Conservation (phyloP, 106 monocot genomes). For the Dendrobium huoshanense region DNA sequence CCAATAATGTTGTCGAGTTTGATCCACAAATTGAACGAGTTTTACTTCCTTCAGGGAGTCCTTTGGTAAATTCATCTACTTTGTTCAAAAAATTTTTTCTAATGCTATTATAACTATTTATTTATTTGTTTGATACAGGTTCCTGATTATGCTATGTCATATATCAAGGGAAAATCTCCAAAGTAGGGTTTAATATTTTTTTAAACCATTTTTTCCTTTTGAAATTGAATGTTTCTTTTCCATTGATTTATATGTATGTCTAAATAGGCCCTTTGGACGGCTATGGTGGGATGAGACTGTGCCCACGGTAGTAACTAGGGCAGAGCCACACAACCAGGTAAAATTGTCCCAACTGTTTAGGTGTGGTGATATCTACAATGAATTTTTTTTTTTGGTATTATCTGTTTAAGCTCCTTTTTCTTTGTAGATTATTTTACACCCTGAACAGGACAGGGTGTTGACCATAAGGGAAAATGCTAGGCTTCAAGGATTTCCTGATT, state of each 20-base stretch:
- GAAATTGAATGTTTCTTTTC: background rate
- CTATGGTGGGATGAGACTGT: constrained; percentile 73
- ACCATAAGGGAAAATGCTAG: constrained; percentile 86
- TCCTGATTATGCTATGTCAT: constrained; percentile 53
- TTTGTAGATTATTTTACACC: constrained; percentile 61
- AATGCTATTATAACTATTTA: background rate
- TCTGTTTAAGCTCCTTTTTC: background rate
- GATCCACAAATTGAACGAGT: constrained; percentile 15
- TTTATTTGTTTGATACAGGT: constrained; percentile 17
- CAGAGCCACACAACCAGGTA: constrained; percentile 51
- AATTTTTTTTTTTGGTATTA: background rate
- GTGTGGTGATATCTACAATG: background rate
- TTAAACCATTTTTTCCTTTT: no score
- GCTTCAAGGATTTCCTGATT: constrained; percentile 87
- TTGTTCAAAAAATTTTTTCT: background rate
- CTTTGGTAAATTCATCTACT: constrained; percentile 7
- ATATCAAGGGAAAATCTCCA: constrained; percentile 41
- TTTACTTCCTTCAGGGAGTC: constrained; percentile 20
- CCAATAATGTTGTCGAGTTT: constrained; percentile 16
- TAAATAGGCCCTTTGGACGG: constrained; percentile 53
- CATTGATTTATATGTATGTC: background rate
- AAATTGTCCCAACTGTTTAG: background rate
- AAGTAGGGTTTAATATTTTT: constrained; percentile 28
- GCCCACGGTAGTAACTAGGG: constrained; percentile 60
- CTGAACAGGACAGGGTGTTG: constrained; percentile 68